A percentile compares a stretch with the other conserved stretches of the same genome.
Evolutionary conservation across 768 basidiomycete species (phyloP).

Genomic region (Mycena pura): DNA sequence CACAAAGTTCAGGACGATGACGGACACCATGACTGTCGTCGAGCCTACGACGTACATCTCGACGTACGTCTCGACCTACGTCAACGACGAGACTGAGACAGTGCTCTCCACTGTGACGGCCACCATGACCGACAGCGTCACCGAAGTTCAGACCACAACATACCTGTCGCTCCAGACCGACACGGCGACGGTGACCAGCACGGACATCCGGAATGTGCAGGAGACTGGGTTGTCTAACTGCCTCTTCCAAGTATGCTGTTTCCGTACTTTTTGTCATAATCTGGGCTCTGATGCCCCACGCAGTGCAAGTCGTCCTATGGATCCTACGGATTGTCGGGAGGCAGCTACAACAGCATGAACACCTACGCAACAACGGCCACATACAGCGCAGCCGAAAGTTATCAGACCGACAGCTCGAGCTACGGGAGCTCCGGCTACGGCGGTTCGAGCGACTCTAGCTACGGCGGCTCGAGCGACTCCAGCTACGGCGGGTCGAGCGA

Average conservation of each 20-base stretch:
- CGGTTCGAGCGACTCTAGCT: not conserved
- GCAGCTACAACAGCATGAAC: conserved; percentile 58
- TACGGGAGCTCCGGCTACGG: conserved; percentile 4
- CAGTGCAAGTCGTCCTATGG: conserved; percentile 68
- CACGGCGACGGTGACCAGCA: conserved; percentile 53
- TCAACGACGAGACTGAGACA: conserved; percentile 69
- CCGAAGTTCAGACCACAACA: conserved; percentile 57
- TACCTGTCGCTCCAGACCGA: conserved; percentile 55
- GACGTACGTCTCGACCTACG: conserved; percentile 60
- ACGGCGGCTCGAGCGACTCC: conserved; percentile 17
- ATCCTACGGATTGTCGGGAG: conserved; percentile 54
- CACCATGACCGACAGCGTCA: conserved; percentile 56
- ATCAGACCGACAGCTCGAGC: not conserved
- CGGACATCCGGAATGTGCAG: conserved; percentile 45
- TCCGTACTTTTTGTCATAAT: not conserved
- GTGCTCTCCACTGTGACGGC: conserved; percentile 62
- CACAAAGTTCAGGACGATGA: conserved; percentile 62
- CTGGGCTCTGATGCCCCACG: conserved; percentile 20
- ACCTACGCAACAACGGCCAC: conserved; percentile 39
- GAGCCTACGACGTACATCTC: conserved; percentile 66
- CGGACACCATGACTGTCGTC: conserved; percentile 55
- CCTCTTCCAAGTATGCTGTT: conserved; percentile 49
- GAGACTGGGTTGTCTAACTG: conserved; percentile 62
- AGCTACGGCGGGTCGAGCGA: conserved; percentile 7
- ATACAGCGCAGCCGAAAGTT: not conserved